These are phyloP conservation scores for Chlorella ohadii DNA, from an alignment of 139 green algal genomes.

Conservation along the genomic window DNA sequence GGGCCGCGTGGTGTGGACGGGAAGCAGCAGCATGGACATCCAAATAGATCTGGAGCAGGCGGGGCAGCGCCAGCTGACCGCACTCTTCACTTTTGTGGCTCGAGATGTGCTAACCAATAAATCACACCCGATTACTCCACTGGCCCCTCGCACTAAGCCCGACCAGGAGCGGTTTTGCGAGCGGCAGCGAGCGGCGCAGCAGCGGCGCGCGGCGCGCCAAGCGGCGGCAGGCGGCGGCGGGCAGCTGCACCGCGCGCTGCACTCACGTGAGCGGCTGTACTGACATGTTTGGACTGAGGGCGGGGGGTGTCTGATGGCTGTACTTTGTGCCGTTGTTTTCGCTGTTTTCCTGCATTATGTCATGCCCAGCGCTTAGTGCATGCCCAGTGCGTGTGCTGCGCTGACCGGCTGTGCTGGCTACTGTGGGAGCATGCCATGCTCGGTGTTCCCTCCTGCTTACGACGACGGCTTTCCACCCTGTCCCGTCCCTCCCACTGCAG, in stretches of 20 bases:
- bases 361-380: no score
- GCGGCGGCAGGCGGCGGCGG: neutral
- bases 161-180: slow-evolving; percentile 47
- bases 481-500: neutral
- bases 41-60: slow-evolving; percentile 7
- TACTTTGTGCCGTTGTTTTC: no score
- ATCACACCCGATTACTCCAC: slow-evolving; percentile 60
- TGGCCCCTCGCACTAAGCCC: slow-evolving; percentile 43
- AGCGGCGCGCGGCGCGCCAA: slow-evolving; percentile 34
- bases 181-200: slow-evolving; percentile 57
- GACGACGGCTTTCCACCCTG: no score
- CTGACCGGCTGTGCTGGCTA: no score
- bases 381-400: no score
- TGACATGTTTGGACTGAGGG: no score
- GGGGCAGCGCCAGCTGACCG: slow-evolving; percentile 4
- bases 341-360: no score
- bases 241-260: neutral
- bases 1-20: slow-evolving; percentile 80
- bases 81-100: slow-evolving; percentile 30
- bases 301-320: no score
- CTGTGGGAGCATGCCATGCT: no score
- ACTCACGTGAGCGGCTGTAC: no score
- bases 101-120: slow-evolving; percentile 57
- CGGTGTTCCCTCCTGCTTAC: no score
- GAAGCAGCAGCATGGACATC: slow-evolving; percentile 40